Percentiles rank a stretch among this genome's conserved stretches.
phyloP scores from a whole-genome alignment of 1,284 basidiomycete species.

The Golubevia sp. region DNA sequence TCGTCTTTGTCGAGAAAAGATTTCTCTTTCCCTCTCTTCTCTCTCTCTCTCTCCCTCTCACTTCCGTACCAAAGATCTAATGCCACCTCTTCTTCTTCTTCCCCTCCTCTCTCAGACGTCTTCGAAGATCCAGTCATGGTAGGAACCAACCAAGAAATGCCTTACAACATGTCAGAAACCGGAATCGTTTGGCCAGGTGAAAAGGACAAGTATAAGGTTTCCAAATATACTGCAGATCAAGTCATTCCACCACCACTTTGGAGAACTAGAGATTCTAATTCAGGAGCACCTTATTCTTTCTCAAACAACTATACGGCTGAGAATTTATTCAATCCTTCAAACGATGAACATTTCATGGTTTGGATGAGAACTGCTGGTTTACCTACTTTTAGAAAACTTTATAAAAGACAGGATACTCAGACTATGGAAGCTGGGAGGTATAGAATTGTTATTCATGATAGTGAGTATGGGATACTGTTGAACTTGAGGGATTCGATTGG shows the following conservation, averaged over 20 bases:
- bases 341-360: constrained; percentile 94
- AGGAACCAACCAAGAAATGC: constrained; percentile 67
- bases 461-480: constrained; percentile 63
- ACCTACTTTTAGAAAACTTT: constrained; percentile 94
- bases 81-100: constrained; percentile 8
- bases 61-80: background rate
- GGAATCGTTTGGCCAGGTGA: constrained; percentile 96
- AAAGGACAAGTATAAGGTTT: constrained; percentile 76
- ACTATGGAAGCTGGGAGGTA: constrained; percentile 78
- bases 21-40: background rate
- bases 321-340: constrained; percentile 75
- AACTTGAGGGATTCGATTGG: background rate
- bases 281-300: constrained; percentile 62
- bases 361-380: constrained; percentile 99
- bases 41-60: background rate
- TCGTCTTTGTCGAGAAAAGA: background rate
- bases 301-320: constrained; percentile 74
- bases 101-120: constrained; percentile 70
- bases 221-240: constrained; percentile 64
- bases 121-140: constrained; percentile 71
- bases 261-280: constrained; percentile 21
- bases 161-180: constrained; percentile 76
- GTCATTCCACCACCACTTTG: constrained; percentile 95
- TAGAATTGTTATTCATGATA: constrained; percentile 77
- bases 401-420: constrained; percentile 83